Conservation (phyloP, 192 early-diverging fungal genomes). For the Coemansia aciculifera region DNA sequence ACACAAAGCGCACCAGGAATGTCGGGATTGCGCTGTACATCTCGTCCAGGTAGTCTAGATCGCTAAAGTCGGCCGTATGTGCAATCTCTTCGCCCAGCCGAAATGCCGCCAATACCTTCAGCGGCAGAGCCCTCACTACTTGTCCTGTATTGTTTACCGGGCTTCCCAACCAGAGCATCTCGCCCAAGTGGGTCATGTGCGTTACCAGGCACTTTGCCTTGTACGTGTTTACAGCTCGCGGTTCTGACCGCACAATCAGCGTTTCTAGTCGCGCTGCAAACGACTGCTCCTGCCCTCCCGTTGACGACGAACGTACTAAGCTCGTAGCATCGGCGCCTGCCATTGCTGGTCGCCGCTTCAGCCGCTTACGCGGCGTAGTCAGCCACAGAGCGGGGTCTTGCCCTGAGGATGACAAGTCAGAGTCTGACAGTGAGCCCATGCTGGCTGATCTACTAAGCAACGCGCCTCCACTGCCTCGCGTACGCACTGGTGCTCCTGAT, state of each 20-base stretch:
- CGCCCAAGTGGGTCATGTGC: constrained; percentile 42
- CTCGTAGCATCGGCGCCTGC: background rate
- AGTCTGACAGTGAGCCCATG: constrained; percentile 33
- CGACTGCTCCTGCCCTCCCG: constrained; percentile 20
- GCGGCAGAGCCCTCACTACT: constrained; percentile 25
- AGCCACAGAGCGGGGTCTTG: constrained; percentile 50
- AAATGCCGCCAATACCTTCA: constrained; percentile 31
- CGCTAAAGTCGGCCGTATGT: constrained; percentile 19
- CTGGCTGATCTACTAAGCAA: constrained; percentile 23
- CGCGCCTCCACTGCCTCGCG: background rate
- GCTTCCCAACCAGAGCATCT: constrained; percentile 46
- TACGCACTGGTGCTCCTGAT: background rate
- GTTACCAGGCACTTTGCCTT: constrained; percentile 36
- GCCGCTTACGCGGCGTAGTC: constrained; percentile 48
- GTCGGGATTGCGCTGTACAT: constrained; percentile 36
- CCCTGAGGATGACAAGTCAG: constrained; percentile 21
- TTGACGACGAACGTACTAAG: background rate
- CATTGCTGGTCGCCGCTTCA: constrained; percentile 11
- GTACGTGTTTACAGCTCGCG: constrained; percentile 17
- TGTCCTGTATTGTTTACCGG: background rate
- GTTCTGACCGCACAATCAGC: constrained; percentile 20
- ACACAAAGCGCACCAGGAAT: constrained; percentile 36
- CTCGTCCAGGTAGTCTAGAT: constrained; percentile 48
- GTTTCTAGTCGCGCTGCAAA: constrained; percentile 40
- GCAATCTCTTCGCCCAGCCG: constrained; percentile 41